Conservation (phyloP, 495 filamentous ascomycete species). For the Talaromyces thailandensis region DNA sequence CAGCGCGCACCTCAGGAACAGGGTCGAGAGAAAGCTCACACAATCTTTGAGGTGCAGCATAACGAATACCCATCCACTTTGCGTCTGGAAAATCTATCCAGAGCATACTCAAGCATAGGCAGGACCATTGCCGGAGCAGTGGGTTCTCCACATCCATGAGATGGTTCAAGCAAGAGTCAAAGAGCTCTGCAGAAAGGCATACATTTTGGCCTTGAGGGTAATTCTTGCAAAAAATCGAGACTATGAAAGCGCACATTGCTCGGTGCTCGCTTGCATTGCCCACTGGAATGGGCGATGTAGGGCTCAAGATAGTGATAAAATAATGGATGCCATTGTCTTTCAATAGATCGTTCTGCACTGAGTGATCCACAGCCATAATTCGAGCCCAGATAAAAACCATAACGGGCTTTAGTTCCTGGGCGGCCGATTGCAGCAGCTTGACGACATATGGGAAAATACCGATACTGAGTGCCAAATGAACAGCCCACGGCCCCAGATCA, state of each 20-base stretch:
- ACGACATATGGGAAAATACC: conserved; percentile 98
- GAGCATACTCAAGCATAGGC: conserved; percentile 89
- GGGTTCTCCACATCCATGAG: conserved; percentile 80
- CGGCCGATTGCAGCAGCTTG: conserved; percentile 90
- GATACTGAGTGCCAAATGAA: conserved; percentile 91
- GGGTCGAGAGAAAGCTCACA: conserved; percentile 76
- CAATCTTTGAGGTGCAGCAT: conserved; percentile 67
- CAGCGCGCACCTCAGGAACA: conserved; percentile 89
- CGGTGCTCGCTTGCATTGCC: conserved; percentile 84
- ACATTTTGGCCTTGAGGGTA: conserved; percentile 86
- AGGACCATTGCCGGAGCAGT: conserved; percentile 89
- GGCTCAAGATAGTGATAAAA: conserved; percentile 84
- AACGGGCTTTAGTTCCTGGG: conserved; percentile 88
- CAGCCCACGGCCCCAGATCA: conserved; percentile 94
- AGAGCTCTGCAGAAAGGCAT: conserved; percentile 70
- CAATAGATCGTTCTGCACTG: conserved; percentile 83
- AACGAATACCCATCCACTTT: conserved; percentile 87
- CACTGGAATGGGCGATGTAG: conserved; percentile 70
- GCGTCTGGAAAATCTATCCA: conserved; percentile 87
- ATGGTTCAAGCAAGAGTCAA: conserved; percentile 73
- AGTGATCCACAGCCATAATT: conserved; percentile 89
- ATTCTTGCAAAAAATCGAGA: conserved; percentile 91
- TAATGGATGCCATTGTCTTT: conserved; percentile 97
- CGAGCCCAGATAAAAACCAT: conserved; percentile 99
- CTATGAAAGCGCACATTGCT: conserved; percentile 97